These are phyloP conservation scores for Bryum argenteum DNA, from an alignment of 225 moss, liverwort and hornwort species.

Conservation along the genomic window DNA sequence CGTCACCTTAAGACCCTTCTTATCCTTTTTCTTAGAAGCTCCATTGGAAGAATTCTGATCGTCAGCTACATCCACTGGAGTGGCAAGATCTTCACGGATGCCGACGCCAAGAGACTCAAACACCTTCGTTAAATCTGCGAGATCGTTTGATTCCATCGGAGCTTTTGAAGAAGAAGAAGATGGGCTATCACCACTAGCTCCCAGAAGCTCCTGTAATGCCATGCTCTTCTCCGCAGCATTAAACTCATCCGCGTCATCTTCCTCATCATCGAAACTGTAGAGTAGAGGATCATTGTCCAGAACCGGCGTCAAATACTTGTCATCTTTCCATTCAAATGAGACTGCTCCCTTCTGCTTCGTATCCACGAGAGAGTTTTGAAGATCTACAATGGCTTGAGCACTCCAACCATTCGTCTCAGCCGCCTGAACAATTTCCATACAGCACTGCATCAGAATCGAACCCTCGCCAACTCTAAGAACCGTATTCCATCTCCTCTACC, in stretches of 20 bases:
- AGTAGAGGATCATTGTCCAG: constrained; percentile 69
- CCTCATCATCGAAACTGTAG: constrained; percentile 68
- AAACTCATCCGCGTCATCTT: constrained; percentile 50
- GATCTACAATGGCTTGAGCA: constrained; percentile 25
- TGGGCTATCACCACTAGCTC: constrained; percentile 4
- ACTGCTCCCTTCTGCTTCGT: constrained; percentile 15
- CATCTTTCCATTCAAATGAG: constrained; percentile 53
- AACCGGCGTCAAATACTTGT: constrained; percentile 63
- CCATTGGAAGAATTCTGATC: constrained; percentile 18
- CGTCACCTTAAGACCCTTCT: constrained; percentile 66
- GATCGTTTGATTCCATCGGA: constrained; percentile 14
- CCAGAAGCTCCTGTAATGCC: constrained; percentile 42
- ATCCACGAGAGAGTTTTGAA: constrained; percentile 38
- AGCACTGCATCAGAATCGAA: constrained; percentile 1
- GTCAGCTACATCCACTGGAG: constrained; percentile 20
- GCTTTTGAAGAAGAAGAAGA: constrained; percentile 18
- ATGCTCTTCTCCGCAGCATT: constrained; percentile 37
- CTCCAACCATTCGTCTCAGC: constrained; percentile 41
- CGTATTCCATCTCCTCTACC: too few species aligned
- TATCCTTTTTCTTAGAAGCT: constrained; percentile 43
- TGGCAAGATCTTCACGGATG: constrained; percentile 40
- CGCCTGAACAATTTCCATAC: constrained; percentile 40
- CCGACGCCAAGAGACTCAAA: constrained; percentile 39
- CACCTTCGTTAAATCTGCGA: constrained; percentile 38
- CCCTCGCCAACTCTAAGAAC: too few species aligned